Evolutionary conservation across 106 monocot genomes (phyloP).

Genomic region (Xerophyta viscosa): DNA sequence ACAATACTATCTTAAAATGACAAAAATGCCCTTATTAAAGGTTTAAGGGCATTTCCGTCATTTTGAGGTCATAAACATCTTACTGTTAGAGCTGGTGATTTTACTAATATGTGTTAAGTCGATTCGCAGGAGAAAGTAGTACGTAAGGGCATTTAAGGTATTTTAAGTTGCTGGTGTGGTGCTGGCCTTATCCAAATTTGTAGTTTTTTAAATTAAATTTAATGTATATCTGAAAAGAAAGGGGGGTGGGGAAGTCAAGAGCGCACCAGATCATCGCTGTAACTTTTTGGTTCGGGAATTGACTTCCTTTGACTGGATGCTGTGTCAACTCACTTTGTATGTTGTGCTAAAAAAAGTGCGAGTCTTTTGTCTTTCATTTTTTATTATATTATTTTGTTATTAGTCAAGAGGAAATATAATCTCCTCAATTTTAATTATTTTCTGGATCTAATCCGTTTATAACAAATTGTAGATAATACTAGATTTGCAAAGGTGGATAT

Average conservation of each 20-base stretch:
- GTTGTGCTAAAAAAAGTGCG: not conserved
- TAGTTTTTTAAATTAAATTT: not conserved
- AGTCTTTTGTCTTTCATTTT: not conserved
- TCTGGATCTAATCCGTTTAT: no score
- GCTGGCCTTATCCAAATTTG: no score
- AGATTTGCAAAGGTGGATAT: no score
- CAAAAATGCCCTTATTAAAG: slow-evolving; percentile 24
- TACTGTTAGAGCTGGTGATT: not conserved
- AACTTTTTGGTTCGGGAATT: slow-evolving; percentile 97
- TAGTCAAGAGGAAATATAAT: no score
- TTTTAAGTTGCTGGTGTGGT: not conserved
- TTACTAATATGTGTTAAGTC: not conserved
- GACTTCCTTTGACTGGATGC: slow-evolving; percentile 43
- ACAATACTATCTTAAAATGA: slow-evolving; percentile 25
- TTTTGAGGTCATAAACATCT: slow-evolving; percentile 13
- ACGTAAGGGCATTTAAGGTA: slow-evolving; percentile 18
- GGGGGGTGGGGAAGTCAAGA: slow-evolving; percentile 80
- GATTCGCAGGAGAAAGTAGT: no score
- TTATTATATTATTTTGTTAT: not conserved
- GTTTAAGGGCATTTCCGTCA: slow-evolving; percentile 35
- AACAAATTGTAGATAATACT: no score
- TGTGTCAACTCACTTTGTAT: no score
- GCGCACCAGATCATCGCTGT: slow-evolving; percentile 64
- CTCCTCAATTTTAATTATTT: no score
- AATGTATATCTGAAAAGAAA: not conserved